A percentile compares a stretch with the other conserved stretches of the same genome.
phyloP scores from a whole-genome alignment of 1,284 basidiomycete species.

The Pulveroboletus sp. region DNA sequence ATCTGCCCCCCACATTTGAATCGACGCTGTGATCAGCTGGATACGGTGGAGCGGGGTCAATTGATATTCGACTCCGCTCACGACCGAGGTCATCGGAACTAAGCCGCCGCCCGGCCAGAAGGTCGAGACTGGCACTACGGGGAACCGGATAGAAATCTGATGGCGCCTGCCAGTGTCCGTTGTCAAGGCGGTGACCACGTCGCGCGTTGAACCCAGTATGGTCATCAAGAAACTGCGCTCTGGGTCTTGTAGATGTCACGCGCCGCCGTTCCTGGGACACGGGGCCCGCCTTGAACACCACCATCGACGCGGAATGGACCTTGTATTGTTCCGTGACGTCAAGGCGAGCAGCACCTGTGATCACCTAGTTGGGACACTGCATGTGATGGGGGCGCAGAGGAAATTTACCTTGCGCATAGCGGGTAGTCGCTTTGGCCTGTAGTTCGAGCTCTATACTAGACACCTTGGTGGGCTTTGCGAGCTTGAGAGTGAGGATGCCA shows the following conservation, averaged over 20 bases:
- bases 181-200: neutral
- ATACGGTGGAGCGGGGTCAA: slow-evolving; percentile 25
- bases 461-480: slow-evolving; percentile 84
- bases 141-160: neutral
- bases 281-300: slow-evolving; percentile 68
- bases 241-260: slow-evolving; percentile 11
- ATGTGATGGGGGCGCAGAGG: neutral
- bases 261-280: slow-evolving; percentile 2
- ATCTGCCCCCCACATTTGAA: slow-evolving; percentile 4
- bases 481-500: slow-evolving; percentile 81
- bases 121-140: slow-evolving; percentile 22
- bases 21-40: neutral
- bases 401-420: slow-evolving; percentile 82
- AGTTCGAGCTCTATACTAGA: slow-evolving; percentile 84
- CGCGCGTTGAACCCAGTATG: neutral
- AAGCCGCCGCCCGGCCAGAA: slow-evolving; percentile 2
- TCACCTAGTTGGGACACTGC: slow-evolving; percentile 21
- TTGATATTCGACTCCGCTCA: neutral
- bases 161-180: neutral
- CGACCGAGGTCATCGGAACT: slow-evolving; percentile 1
- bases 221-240: slow-evolving; percentile 13
- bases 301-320: slow-evolving; percentile 72
- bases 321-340: slow-evolving; percentile 83
- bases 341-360: slow-evolving; percentile 68
- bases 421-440: slow-evolving; percentile 62